phyloP scores from a whole-genome alignment of 2,329 filamentous ascomycete genomes.

The Tolypocladium sp. region DNA sequence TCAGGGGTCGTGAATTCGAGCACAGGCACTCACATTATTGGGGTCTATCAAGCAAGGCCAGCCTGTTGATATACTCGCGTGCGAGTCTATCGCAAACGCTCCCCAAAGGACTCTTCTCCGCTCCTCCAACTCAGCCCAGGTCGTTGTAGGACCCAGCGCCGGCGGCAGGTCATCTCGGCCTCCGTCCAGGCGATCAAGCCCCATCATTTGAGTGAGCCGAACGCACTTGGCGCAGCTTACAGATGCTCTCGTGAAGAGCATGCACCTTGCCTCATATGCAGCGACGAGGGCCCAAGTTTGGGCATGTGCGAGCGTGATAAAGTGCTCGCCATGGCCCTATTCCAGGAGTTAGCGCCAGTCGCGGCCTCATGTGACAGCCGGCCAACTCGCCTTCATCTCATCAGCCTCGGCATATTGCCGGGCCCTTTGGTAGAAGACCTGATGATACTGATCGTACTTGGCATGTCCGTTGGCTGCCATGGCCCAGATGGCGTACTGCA shows the following conservation, averaged over 20 bases:
- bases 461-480: conserved; percentile 62
- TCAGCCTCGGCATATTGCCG: conserved; percentile 77
- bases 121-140: conserved; percentile 72
- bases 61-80: conserved; percentile 80
- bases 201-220: conserved; percentile 74
- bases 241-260: conserved; percentile 80
- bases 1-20: no score
- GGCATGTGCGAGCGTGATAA: conserved; percentile 69
- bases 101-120: conserved; percentile 81
- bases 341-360: not conserved
- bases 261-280: conserved; percentile 73
- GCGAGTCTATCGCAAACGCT: conserved; percentile 72
- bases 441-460: conserved; percentile 63
- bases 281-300: conserved; percentile 72
- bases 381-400: conserved; percentile 59
- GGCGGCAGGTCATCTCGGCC: conserved; percentile 59
- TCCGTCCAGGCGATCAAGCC: conserved; percentile 69
- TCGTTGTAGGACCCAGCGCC: conserved; percentile 60
- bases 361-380: no score
- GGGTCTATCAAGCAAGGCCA: conserved; percentile 80
- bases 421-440: conserved; percentile 72
- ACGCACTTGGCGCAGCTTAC: conserved; percentile 66
- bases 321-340: conserved; percentile 65
- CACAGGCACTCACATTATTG: conserved; percentile 41
- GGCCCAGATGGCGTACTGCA: conserved; percentile 87